Percentiles rank a stretch among this genome's conserved stretches.
phyloP scores from a whole-genome alignment of 305 asterid genomes.

The Solanum chacoense region DNA sequence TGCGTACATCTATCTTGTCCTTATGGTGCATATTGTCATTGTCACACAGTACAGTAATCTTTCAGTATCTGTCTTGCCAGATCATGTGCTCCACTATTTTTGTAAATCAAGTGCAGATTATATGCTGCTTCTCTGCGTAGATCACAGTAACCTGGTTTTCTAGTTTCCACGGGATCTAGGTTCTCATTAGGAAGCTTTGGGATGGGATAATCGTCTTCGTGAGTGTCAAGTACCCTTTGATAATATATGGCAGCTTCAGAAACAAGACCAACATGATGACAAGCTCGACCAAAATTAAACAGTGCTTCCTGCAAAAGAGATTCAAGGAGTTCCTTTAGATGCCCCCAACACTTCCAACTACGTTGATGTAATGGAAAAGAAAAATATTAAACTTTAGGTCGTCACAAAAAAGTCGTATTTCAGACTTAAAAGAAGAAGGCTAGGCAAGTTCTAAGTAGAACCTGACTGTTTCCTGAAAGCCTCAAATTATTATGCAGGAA shows the following conservation, averaged over 20 bases:
- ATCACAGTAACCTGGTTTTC: constrained; percentile 58
- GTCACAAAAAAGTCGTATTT: not conserved
- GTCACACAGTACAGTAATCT: constrained; percentile 31
- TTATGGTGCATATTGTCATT: not conserved
- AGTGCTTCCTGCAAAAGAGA: constrained; percentile 35
- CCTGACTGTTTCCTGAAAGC: constrained; percentile 42
- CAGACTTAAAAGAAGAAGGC: not conserved
- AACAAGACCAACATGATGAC: constrained; percentile 75
- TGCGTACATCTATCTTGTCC: not conserved
- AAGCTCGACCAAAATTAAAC: constrained; percentile 76
- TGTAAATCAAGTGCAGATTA: constrained; percentile 74
- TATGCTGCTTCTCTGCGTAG: constrained; percentile 79
- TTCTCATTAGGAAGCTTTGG: constrained; percentile 54
- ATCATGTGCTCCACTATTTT: constrained; percentile 70
- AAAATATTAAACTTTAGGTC: not conserved
- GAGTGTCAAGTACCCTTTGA: constrained; percentile 54
- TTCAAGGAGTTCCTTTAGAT: not conserved
- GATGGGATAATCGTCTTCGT: constrained; percentile 48
- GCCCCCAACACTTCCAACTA: not conserved
- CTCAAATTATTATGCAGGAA: constrained; percentile 55
- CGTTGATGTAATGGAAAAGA: not conserved
- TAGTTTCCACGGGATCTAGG: constrained; percentile 13
- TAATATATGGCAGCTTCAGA: constrained; percentile 55
- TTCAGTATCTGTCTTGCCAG: constrained; percentile 77
- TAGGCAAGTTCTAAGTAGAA: not conserved